Evolutionary conservation across 441 rosid genomes (phyloP), one percentile per base, ranked within the genome.

Genomic region (Biscutella laevigata): DNA sequence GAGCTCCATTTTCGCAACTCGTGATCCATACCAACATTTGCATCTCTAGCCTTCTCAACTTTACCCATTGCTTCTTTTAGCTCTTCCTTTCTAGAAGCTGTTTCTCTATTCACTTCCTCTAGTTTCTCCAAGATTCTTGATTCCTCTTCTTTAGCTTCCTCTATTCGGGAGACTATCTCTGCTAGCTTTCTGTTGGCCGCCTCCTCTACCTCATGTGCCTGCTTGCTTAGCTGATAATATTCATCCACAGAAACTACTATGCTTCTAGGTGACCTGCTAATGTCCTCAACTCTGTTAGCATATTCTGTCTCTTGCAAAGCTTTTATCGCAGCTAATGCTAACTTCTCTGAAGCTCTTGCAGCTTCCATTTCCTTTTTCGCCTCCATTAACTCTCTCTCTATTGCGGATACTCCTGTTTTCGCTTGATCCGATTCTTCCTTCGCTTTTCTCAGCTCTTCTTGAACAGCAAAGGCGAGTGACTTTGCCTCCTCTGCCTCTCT

Each of bases 1-100:
- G 90, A 78, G 46, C 92, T 79, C 96, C 96, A 87, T 65, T 70
- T 83, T 64, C 98, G 78, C 71, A 87, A 28, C 74, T 83, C 92
- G 13, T 83, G 90, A 34, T 90, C 98, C 26, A 72, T 74, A 20
- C 81, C 95, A 50, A 74, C 59, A 66, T 84, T 90, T 53, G 85
- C 86, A 72, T 83, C 88, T 77, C 86, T 77, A 45, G 98, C 98
- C 62, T 61, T 72, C 68, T 84, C 96, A 1, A 88, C 98, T 72
- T 77, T 87, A 11, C 54, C 79, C 86, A 71, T 67, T 11, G 95
- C 92, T 28, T 62, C 47, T 72, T 62, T 71, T 12, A 90, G 59
- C 4, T 75, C 80, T 62, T 73, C 75, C 54, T 65, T 87, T 63
- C 84, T 77, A 2, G 46, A 36, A 26, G 69, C 70, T 71, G 86